A percentile compares a stretch with the other conserved stretches of the same genome.
These are phyloP conservation scores for Sungouiella blattae DNA, from an alignment of 805 yeast genomes.

Conservation along the genomic window DNA sequence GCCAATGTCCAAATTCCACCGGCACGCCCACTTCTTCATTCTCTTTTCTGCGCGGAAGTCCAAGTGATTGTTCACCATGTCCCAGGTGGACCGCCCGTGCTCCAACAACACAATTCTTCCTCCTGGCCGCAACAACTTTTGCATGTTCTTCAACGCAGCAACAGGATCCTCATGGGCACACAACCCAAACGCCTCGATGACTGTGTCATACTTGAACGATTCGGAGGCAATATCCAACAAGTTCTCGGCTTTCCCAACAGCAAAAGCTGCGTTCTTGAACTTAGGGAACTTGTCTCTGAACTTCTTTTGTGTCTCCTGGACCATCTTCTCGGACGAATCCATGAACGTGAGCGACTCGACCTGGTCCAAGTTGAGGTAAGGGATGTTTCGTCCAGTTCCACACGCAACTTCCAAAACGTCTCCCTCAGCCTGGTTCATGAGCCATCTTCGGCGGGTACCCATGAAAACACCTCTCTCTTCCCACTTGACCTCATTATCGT, in stretches of 20 bases:
- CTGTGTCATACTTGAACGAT: conserved; percentile 76
- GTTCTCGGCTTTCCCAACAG: conserved; percentile 87
- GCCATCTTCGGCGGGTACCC: conserved; percentile 70
- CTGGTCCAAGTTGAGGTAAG: conserved; percentile 58
- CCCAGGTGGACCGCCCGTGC: conserved; percentile 86
- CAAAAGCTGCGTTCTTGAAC: conserved; percentile 74
- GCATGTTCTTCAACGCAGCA: conserved; percentile 71
- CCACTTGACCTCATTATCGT: conserved; percentile 75
- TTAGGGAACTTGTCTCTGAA: conserved; percentile 66
- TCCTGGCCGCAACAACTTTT: conserved; percentile 71
- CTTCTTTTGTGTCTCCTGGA: conserved; percentile 71
- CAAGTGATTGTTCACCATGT: conserved; percentile 70
- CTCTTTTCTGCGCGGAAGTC: conserved; percentile 82
- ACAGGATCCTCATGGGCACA: conserved; percentile 97
- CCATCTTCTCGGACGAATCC: conserved; percentile 84
- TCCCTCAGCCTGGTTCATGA: conserved; percentile 74
- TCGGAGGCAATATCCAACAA: conserved; percentile 53
- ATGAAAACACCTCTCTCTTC: conserved; percentile 63
- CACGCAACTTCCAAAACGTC: conserved; percentile 93
- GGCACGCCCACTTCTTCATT: conserved; percentile 90
- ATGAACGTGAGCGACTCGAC: conserved; percentile 76
- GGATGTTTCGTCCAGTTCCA: conserved; percentile 93
- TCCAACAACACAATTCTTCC: conserved; percentile 86
- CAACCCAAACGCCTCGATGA: conserved; percentile 89
- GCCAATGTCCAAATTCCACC: conserved; percentile 95